phyloP scores from a whole-genome alignment of 495 filamentous ascomycete species.

The Cairneyella variabilis region DNA sequence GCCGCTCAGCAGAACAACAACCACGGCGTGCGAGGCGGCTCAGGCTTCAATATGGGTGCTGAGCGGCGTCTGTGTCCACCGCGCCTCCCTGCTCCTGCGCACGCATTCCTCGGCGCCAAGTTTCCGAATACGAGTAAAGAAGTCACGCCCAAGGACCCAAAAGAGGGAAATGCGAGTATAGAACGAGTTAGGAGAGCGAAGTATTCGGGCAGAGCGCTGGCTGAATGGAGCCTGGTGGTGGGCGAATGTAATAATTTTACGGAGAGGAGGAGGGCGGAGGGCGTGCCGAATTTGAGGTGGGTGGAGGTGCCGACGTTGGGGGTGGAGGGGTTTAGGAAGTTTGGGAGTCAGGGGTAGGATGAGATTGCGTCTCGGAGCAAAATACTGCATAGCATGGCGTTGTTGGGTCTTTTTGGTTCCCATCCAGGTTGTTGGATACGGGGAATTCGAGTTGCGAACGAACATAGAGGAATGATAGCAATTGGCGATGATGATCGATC shows the following conservation, averaged over 20 bases:
- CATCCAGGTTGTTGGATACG: too few species aligned
- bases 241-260: slow-evolving; percentile 90
- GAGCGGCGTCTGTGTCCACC: slow-evolving; percentile 67
- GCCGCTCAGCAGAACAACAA: slow-evolving; percentile 27
- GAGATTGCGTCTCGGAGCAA: too few species aligned
- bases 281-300: slow-evolving; percentile 65
- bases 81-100: slow-evolving; percentile 67
- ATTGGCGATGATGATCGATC: too few species aligned
- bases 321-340: slow-evolving; percentile 76
- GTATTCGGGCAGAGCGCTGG: slow-evolving; percentile 83
- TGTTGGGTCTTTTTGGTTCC: too few species aligned
- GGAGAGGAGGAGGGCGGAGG: slow-evolving; percentile 80
- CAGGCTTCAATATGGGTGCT: slow-evolving; percentile 9
- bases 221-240: slow-evolving; percentile 85
- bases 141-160: slow-evolving; percentile 18
- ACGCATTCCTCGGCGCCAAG: slow-evolving; percentile 15
- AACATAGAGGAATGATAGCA: too few species aligned
- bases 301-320: slow-evolving; percentile 87
- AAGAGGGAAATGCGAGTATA: background rate
- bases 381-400: too few species aligned
- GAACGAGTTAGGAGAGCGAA: slow-evolving; percentile 34
- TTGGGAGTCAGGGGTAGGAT: too few species aligned
- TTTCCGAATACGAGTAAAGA: slow-evolving; percentile 17
- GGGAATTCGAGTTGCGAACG: too few species aligned
- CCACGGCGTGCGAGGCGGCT: background rate